Evolutionary conservation across 441 rosid genomes (phyloP), one percentile per base, ranked within the genome.

Genomic region (Pelargonium myrrhifolium): DNA sequence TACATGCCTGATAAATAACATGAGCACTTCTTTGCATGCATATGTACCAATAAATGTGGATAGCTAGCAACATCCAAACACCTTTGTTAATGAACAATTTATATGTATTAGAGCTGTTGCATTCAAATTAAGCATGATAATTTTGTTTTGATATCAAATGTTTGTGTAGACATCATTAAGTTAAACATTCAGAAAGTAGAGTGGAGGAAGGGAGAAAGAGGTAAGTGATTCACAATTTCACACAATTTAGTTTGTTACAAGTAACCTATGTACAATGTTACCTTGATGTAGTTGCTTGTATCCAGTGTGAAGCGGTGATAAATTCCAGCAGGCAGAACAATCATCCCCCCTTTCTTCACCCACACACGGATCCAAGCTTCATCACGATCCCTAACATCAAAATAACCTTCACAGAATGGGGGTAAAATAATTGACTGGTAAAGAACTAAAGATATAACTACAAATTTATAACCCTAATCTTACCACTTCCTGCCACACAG

Each of bases 251-350:
- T 47, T 47, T 14, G 39, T 21, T 21, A 11, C 49, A 59, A 11
- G 39, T 12, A 22, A 9, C 3, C 10, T 39, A 45, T 51, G 4
- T 62, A 21, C 9, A 7, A 11, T 17, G 40, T 15, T 81, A 89
- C 92, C 98, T 89, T 94, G 68, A 92, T 89, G 49, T 91, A 91
- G 84, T 94, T 92, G 71, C 81, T 74, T 0, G 92, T 64, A 65
- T 91, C 99, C 53, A 91, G 80, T 10, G 97, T 89, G 78, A 93
- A 91, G 3, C 96, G 96, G 74, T 93, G 99, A 71, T 93, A 91
- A 47, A 87, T 89, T 61, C 97, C 97, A 21, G 96, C 97, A 75
- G 97, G 96, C 59, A 94, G 79, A 43, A 88, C 92, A 58, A 94
- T 89, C 90, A 91, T 76, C 68, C 86, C 97, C 1, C 99, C 98